Evolutionary conservation across 768 basidiomycete genomes (phyloP).

Genomic region (Trametes maxima): DNA sequence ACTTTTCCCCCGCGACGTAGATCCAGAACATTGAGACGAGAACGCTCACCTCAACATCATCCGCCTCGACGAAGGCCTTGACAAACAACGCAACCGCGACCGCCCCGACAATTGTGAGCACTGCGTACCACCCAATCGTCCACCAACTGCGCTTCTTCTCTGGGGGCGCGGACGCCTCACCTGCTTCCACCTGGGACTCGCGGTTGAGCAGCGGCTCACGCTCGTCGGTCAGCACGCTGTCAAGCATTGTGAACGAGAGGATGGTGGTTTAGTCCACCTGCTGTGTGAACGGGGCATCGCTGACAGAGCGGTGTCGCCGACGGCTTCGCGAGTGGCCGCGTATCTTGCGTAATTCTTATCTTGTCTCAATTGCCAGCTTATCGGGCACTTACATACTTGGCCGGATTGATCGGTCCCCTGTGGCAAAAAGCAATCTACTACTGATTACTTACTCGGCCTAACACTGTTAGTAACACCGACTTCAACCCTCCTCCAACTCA

Average conservation of each 20-base stretch:
- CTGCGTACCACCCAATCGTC: slow-evolving; percentile 35
- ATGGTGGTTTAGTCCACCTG: not conserved
- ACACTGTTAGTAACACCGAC: no score
- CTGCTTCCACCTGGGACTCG: slow-evolving; percentile 13
- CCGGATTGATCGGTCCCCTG: not conserved
- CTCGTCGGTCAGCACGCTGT: slow-evolving; percentile 18
- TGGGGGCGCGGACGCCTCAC: slow-evolving; percentile 15
- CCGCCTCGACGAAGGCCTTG: slow-evolving; percentile 71
- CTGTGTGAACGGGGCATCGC: slow-evolving; percentile 3
- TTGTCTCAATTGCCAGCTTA: not conserved
- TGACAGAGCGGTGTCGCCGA: slow-evolving; percentile 11
- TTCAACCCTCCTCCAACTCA: no score
- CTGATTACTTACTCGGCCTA: no score
- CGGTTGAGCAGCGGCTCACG: slow-evolving; percentile 24
- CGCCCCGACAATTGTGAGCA: slow-evolving; percentile 40
- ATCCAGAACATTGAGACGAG: not conserved
- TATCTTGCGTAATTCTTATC: slow-evolving; percentile 2
- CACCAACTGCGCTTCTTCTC: slow-evolving; percentile 32
- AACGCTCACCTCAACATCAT: slow-evolving; percentile 60
- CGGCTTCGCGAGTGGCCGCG: not conserved
- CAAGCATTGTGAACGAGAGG: not conserved
- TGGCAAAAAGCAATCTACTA: no score
- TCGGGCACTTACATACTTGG: not conserved
- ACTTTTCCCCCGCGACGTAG: not conserved
- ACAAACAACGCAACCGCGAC: slow-evolving; percentile 55